Conservation (phyloP, 805 yeast species). For the Nakazawaea holstii region DNA sequence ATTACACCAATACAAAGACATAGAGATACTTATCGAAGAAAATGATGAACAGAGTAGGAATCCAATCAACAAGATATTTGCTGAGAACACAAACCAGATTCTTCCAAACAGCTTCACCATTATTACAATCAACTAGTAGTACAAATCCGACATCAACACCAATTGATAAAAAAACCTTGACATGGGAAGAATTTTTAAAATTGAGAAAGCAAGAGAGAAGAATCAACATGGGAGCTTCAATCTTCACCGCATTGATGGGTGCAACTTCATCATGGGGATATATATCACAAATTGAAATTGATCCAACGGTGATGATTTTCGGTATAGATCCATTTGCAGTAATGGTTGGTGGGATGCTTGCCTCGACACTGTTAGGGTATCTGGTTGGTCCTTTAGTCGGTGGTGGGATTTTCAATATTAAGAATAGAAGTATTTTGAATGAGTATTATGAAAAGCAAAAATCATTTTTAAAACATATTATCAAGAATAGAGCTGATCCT, state of each 20-base stretch:
- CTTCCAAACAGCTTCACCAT: neutral
- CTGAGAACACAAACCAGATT: neutral
- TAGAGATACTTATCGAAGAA: neutral
- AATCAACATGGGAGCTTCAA: constrained; percentile 63
- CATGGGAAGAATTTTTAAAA: constrained; percentile 78
- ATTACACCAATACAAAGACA: no score
- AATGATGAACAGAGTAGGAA: neutral
- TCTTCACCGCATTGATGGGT: constrained; percentile 61
- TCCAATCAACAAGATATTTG: neutral
- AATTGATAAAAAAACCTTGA: constrained; percentile 23
- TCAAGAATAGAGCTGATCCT: constrained; percentile 85
- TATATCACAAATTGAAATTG: constrained; percentile 77
- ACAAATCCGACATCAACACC: neutral
- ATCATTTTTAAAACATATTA: constrained; percentile 67
- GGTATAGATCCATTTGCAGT: constrained; percentile 90
- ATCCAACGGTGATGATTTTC: constrained; percentile 76
- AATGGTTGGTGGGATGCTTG: constrained; percentile 64
- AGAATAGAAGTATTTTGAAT: constrained; percentile 39
- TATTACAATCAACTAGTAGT: constrained; percentile 19
- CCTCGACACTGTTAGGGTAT: constrained; percentile 74
- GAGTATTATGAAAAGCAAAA: constrained; percentile 60
- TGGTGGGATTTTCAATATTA: constrained; percentile 56
- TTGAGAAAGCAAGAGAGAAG: constrained; percentile 73
- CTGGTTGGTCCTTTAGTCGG: constrained; percentile 81
- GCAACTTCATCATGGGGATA: constrained; percentile 67